Conservation (phyloP, 495 filamentous ascomycete species). For the Darksidea phi region DNA sequence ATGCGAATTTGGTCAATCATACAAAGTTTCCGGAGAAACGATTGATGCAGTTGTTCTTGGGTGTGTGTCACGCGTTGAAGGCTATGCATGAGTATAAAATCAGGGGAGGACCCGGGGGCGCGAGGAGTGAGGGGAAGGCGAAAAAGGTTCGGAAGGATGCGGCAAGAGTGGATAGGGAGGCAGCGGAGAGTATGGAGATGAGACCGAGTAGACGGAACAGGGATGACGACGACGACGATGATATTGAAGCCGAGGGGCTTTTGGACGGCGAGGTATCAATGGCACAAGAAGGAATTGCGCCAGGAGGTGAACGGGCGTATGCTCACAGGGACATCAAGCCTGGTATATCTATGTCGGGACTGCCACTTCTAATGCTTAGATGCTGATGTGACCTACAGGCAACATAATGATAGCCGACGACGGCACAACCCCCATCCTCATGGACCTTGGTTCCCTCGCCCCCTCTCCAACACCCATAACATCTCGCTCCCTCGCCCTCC, state of each 20-base stretch:
- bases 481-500: slow-evolving; percentile 82
- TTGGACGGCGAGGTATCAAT: slow-evolving; percentile 79
- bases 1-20: slow-evolving; percentile 96
- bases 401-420: slow-evolving; percentile 97
- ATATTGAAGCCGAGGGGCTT: slow-evolving; percentile 71
- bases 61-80: slow-evolving; percentile 82
- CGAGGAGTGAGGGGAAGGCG: slow-evolving; percentile 56
- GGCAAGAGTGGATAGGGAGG: slow-evolving; percentile 61
- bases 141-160: slow-evolving; percentile 60
- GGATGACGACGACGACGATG: slow-evolving; percentile 61
- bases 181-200: slow-evolving; percentile 54
- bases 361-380: neutral
- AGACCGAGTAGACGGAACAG: slow-evolving; percentile 41
- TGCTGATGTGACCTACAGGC: slow-evolving; percentile 50
- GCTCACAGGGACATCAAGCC: slow-evolving; percentile 98
- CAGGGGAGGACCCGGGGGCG: slow-evolving; percentile 53
- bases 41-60: slow-evolving; percentile 86
- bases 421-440: slow-evolving; percentile 85
- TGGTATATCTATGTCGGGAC: slow-evolving; percentile 51
- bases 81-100: slow-evolving; percentile 88
- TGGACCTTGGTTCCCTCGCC: slow-evolving; percentile 93
- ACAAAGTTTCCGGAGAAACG: slow-evolving; percentile 86
- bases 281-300: slow-evolving; percentile 67
- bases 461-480: slow-evolving; percentile 91
- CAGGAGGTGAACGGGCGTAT: slow-evolving; percentile 75